Evolutionary conservation across 2,329 filamentous ascomycete species (phyloP), one percentile per base, ranked within the genome.

Genomic region (Verticillium nubilum): DNA sequence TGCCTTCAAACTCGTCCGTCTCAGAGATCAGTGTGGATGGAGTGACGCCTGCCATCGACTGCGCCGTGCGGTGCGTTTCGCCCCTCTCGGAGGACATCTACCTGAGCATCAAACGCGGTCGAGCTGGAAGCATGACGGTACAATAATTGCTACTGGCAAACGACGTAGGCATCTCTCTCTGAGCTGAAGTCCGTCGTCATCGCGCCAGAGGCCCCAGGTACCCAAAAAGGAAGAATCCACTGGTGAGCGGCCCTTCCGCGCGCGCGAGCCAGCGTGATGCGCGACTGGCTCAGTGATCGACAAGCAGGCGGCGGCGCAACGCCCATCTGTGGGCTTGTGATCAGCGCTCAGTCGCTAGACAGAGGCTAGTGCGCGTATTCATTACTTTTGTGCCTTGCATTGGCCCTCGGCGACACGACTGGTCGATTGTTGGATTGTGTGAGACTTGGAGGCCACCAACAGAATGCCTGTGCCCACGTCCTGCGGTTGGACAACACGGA

Each of bases 371-470:
- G 54, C 54, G 33, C 42, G 54, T 47, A 37, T 56, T 56, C 54
- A 56, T 56, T 56, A 50, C 54, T 56, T 56, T 56, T 56, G 54
- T 56, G 54, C 42, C 56, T 57, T 58, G 56, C 50, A 52, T 58
- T 37, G 50, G 42, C 28, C 25, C 57, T 47, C 29, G 60, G 59
- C 62, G 62, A 63, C 59, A 57, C 59, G 60, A 63, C 62, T 61
- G 62, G 58, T 52, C 60, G 50, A 59, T 54, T 53, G 58, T 61
- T 60, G 31, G 47, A 56, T 60, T 50, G 42, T 50, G 42, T 50
- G 42, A 50, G 42, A 50, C 42, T 23, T 19, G n/a, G 42, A 50
- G 42, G 42, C 42, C 42, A 50, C 42, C 42, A 50, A 50, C 42
- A 23, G 42, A 50, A 50, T 50, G 42, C 42, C 42, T 50, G 42